Base-by-base conservation (phyloP, 352 stramenopile genomes). In the Salisapilia sapeloensis region DNA sequence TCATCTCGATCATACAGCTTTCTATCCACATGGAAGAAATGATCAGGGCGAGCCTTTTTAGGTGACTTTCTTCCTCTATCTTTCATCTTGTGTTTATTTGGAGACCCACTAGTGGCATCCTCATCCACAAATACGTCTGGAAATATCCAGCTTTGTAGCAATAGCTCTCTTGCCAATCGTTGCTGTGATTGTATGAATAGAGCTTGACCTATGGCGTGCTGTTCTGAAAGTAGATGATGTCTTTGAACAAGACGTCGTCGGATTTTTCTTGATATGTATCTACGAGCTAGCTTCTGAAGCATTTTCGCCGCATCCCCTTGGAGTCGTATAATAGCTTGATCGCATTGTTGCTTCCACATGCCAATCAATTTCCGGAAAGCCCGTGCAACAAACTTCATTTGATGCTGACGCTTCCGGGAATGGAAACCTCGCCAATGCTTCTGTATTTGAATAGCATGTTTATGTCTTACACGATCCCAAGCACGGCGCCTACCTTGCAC, bases 221-320 rank as follows among this genome's bases (percentile, higher is more conserved):
- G 59, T 24, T 83, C 64, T 4, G 50, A 31, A 3, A 80, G 42
- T 29, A 54, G 56, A 21, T 83, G 67, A 4, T 65, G 63, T 2
- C 60, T 41, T 7, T 40, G 45, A 24, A 80, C 56, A 15, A 45
- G 48, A 12, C 25, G 11, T 38, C 42, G 44, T 4, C 80, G 22
- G 49, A 56, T 72, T 25, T 27, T 40, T 29, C 46, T 54, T 14
- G 50, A 49, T 10, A 77, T 32, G 29, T 46, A 57, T 12, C 51
- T 55, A 1, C 64, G 60, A 9, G 39, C 48, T 1, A 44, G 42
- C 23, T 40, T 25, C 24, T 83, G 67, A 19, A 83, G 66, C n/a
- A 24, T 45, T 4, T 33, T 27, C 10, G 46, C 48, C 7, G 61
- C 51, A 1, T 41, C 24, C 7, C 28, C 24, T 12, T 52, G 50